Evolutionary conservation across 2,329 filamentous ascomycete species (phyloP).

Genomic region (Trichoderma harzianum): DNA sequence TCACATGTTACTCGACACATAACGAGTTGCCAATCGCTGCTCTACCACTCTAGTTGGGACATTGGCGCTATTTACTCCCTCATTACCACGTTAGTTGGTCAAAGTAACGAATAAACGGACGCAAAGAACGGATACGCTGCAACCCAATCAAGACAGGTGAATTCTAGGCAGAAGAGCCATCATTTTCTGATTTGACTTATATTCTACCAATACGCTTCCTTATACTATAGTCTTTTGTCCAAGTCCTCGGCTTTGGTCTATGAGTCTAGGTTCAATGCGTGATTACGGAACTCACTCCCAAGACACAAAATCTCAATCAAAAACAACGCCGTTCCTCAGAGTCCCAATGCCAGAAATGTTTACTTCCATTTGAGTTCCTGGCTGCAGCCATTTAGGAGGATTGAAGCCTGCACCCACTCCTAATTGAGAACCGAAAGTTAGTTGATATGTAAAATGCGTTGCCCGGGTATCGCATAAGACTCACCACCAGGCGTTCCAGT

Average conservation of each 20-base stretch:
- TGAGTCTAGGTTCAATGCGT: not conserved
- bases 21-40: too few relatives aligned
- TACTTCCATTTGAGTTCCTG: constrained; percentile 40
- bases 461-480: not conserved
- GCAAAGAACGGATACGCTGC: not conserved
- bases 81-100: not conserved
- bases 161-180: accelerated
- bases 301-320: not conserved
- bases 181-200: not conserved
- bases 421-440: constrained; percentile 1
- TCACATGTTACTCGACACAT: too few relatives aligned
- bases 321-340: constrained; percentile 35
- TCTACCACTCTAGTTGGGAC: too few relatives aligned
- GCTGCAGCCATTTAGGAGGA: constrained; percentile 37
- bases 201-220: not conserved
- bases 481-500: constrained; percentile 44
- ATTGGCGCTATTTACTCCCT: too few relatives aligned
- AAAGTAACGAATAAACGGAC: not conserved
- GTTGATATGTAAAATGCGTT: not conserved
- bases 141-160: not conserved
- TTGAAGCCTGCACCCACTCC: constrained; percentile 43
- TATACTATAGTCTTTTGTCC: not conserved
- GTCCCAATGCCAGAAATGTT: constrained; percentile 40
- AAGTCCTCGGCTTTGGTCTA: not conserved
- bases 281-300: too few relatives aligned